Evolutionary conservation across 257 asterid genomes (phyloP).

Genomic region (Schizonepeta tenuifolia): DNA sequence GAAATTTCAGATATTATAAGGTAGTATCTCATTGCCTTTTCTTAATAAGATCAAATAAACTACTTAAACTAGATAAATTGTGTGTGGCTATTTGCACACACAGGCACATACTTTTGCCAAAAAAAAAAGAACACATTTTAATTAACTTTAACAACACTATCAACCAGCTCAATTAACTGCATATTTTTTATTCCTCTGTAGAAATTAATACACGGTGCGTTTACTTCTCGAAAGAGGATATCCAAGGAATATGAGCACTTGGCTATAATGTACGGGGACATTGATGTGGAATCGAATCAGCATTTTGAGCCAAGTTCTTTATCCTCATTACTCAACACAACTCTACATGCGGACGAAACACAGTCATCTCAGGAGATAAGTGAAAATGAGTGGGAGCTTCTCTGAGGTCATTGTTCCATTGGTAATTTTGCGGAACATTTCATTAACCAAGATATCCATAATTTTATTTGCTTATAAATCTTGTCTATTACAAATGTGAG

Average conservation of each 20-base stretch:
- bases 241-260: constrained; percentile 74
- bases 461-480: constrained; percentile 15
- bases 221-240: constrained; percentile 68
- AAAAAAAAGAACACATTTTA: neutral
- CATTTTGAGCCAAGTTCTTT: constrained; percentile 30
- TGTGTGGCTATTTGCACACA: neutral
- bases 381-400: constrained; percentile 73
- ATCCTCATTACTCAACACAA: constrained; percentile 33
- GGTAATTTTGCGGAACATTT: constrained; percentile 19
- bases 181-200: constrained; percentile 24
- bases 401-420: constrained; percentile 36
- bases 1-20: constrained; percentile 68
- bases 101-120: neutral
- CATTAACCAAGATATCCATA: neutral
- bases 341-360: constrained; percentile 27
- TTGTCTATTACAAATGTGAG: constrained; percentile 14
- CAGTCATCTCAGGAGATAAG: constrained; percentile 34
- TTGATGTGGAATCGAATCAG: constrained; percentile 50
- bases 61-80: neutral
- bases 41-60: neutral
- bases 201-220: constrained; percentile 64
- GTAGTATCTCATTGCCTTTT: constrained; percentile 37
- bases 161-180: neutral
- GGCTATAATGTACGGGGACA: constrained; percentile 63
- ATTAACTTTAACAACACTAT: neutral